phyloP scores from a whole-genome alignment of 2,329 filamentous ascomycete genomes.

The Allantophomopsis cytisporea region DNA sequence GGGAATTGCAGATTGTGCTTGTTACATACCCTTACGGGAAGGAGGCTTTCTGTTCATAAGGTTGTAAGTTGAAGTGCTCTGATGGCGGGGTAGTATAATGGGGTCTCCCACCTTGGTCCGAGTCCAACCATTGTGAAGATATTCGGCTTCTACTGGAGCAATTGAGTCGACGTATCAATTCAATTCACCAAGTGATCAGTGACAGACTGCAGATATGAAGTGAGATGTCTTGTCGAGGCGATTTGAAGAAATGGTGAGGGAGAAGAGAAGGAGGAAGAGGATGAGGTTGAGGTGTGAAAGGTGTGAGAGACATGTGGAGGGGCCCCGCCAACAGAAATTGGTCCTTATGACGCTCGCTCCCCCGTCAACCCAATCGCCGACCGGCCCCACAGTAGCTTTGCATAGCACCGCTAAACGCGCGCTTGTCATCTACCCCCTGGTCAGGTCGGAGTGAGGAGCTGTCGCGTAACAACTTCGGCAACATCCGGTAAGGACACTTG shows the following conservation, averaged over 20 bases:
- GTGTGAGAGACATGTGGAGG: background rate
- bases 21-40: slow-evolving; percentile 58
- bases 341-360: no score
- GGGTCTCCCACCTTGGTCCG: slow-evolving; percentile 28
- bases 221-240: background rate
- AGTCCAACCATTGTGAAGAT: slow-evolving; percentile 42
- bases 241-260: background rate
- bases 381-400: no score
- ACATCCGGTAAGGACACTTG: no score
- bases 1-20: no score
- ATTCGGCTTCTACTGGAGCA: no score
- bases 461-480: no score
- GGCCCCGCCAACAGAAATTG: no score
- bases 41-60: slow-evolving; percentile 32
- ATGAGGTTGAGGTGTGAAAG: background rate
- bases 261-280: background rate
- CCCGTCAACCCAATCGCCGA: no score
- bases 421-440: no score
- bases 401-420: no score
- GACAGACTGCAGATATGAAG: background rate
- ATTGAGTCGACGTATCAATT: background rate
- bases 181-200: background rate
- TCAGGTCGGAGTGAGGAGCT: no score
- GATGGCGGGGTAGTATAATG: background rate
- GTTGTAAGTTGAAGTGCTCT: background rate